These are phyloP conservation scores for Hypoxylon perforatum DNA, from an alignment of 495 filamentous ascomycete species.

Conservation along the genomic window DNA sequence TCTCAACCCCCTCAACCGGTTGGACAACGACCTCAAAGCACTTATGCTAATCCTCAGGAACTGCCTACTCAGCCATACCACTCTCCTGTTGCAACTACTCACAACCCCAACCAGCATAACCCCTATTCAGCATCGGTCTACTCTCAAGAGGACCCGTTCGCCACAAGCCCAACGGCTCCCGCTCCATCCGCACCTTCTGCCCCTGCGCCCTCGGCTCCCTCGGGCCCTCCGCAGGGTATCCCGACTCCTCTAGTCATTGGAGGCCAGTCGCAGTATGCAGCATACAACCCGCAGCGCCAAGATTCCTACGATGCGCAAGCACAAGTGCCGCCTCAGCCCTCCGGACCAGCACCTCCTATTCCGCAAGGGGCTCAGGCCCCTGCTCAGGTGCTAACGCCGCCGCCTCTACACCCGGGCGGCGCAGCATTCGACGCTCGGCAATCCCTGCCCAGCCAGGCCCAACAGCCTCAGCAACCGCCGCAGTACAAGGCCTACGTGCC, in stretches of 20 bases:
- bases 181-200: slow-evolving; percentile 35
- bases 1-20: slow-evolving; percentile 55
- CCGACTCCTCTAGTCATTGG: slow-evolving; percentile 42
- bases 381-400: slow-evolving; percentile 54
- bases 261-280: slow-evolving; percentile 53
- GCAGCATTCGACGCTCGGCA: slow-evolving; percentile 54
- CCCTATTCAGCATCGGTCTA: slow-evolving; percentile 71
- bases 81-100: slow-evolving; percentile 74
- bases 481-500: slow-evolving; percentile 58
- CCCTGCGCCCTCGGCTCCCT: slow-evolving; percentile 36
- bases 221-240: slow-evolving; percentile 41
- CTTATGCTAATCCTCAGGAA: slow-evolving; percentile 83
- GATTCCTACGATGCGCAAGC: slow-evolving; percentile 46
- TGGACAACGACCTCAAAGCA: slow-evolving; percentile 72
- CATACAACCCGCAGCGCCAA: slow-evolving; percentile 58
- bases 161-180: slow-evolving; percentile 45
- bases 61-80: slow-evolving; percentile 86
- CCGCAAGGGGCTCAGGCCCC: slow-evolving; percentile 57
- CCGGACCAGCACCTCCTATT: slow-evolving; percentile 51
- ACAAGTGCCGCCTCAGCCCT: slow-evolving; percentile 58
- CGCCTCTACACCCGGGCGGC: slow-evolving; percentile 52
- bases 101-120: slow-evolving; percentile 54
- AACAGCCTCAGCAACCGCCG: slow-evolving; percentile 39
- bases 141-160: slow-evolving; percentile 66
- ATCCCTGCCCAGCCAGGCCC: slow-evolving; percentile 51